Evolutionary conservation across 768 basidiomycete species (phyloP), one percentile per base, ranked within the genome.

Genomic region (Imleria badia): DNA sequence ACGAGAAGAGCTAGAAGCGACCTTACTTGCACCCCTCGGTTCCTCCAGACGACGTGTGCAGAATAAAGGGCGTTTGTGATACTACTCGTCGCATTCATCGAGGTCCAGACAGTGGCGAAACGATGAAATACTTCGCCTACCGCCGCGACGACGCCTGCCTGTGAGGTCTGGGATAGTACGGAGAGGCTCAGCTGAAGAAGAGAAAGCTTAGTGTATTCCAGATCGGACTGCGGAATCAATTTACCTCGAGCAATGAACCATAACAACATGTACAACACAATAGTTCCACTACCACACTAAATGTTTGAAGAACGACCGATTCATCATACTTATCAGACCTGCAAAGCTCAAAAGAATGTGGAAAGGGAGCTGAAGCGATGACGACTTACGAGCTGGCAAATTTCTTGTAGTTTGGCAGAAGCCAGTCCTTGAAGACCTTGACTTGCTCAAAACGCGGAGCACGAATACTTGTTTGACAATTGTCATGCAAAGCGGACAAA

Each of bases 361-460:
- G 8, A 8, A 40, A 44, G 30, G 5, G 17, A 10, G 14, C 10
- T 34, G 11, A 31, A 29, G 8, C 1, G 17, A 26, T 3, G 6
- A 36, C 9, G 6, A 64, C 74, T 54, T 60, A 88, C 88, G 71
- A 75, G 10, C 72, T 54, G 13, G 86, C 71, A 52, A 77, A 72
- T 57, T 81, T 83, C 59, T 79, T 79, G 39, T 88, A 75, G 23
- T 83, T 73, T 4, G 90, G 91, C n/a, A 89, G 66, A 31, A 93
- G 73, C 91, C 91, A 93, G 45, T 83, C 80, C 51, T 76, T 78
- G 51, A 91, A 78, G 10, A 81, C 81, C 60, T 85, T 77, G 35
- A 89, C 81, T 71, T 91, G 89, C 59, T 91, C 88, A 57, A 83
- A 91, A 20, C 87, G 81, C 22, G 87, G 77, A 3, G 87, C 84